phyloP scores from a whole-genome alignment of 345 rosid species.

The Fremontodendron californicum region DNA sequence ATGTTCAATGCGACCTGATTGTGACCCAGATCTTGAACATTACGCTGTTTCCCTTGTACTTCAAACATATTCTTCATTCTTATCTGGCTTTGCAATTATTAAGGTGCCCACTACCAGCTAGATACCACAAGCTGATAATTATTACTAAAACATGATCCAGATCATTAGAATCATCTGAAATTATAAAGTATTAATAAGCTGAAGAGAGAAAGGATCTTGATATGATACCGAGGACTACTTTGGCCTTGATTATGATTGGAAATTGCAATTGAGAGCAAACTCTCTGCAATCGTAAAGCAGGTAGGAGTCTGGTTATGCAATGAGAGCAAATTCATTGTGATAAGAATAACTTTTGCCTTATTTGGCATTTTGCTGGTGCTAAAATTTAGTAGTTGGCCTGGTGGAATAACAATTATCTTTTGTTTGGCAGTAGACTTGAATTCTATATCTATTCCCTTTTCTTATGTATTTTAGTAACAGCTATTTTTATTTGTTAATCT shows the following conservation, averaged over 20 bases:
- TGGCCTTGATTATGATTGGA: neutral
- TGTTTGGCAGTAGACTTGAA: neutral
- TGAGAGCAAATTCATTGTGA: neutral
- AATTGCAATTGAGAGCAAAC: neutral
- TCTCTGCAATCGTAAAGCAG: neutral
- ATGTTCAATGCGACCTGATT: neutral
- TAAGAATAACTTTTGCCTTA: neutral
- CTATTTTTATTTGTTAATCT: neutral
- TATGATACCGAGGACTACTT: neutral
- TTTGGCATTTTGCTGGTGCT: neutral
- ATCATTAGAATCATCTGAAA: neutral
- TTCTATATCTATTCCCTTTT: neutral
- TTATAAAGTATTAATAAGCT: neutral
- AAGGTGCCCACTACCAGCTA: neutral
- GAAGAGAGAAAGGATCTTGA: slow-evolving; percentile 2
- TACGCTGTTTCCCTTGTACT: neutral
- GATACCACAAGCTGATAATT: neutral
- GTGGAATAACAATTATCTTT: neutral
- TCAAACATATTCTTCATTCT: neutral
- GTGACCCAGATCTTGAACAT: neutral
- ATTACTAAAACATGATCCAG: neutral
- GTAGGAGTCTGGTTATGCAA: neutral
- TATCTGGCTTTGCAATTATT: neutral
- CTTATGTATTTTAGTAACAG: neutral
- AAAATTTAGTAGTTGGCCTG: neutral